Evolutionary conservation across 1,284 basidiomycete genomes (phyloP).

Genomic region (Naganishia liquefaciens): DNA sequence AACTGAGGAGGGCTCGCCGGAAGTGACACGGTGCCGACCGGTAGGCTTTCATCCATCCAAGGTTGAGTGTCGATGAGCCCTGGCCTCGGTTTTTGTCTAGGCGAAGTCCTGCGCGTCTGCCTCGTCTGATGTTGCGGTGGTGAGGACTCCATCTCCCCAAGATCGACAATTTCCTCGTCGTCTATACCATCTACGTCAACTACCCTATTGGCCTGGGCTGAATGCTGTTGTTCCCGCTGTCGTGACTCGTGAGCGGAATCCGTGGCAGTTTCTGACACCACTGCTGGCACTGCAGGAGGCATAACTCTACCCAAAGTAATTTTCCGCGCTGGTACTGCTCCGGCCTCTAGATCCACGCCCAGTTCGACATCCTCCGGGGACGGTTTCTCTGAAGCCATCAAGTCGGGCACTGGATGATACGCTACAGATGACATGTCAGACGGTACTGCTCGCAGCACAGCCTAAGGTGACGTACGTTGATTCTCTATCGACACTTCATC

Average conservation of each 20-base stretch:
- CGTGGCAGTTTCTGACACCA: background rate
- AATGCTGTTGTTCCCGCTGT: background rate
- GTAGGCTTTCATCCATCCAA: background rate
- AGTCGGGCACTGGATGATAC: slow-evolving; percentile 21
- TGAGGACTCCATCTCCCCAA: slow-evolving; percentile 15
- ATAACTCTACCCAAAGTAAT: slow-evolving; percentile 14
- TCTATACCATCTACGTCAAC: background rate
- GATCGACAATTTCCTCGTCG: slow-evolving; percentile 16
- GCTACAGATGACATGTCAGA: background rate
- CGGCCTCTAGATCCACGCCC: background rate
- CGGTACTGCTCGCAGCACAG: too few relatives aligned
- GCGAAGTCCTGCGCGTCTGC: background rate
- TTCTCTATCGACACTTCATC: background rate
- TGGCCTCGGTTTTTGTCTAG: background rate
- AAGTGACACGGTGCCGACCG: background rate
- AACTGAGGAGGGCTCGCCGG: slow-evolving; percentile 1
- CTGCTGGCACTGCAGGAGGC: background rate
- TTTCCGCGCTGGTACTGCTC: background rate
- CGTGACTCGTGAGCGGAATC: background rate
- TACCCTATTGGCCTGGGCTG: background rate
- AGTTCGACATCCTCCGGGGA: background rate
- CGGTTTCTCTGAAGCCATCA: slow-evolving; percentile 1
- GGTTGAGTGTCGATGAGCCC: slow-evolving; percentile 23
- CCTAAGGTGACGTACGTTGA: background rate
- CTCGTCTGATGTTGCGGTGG: background rate